Conservation (phyloP, 768 basidiomycete genomes). For the Suillus hirtellus region DNA sequence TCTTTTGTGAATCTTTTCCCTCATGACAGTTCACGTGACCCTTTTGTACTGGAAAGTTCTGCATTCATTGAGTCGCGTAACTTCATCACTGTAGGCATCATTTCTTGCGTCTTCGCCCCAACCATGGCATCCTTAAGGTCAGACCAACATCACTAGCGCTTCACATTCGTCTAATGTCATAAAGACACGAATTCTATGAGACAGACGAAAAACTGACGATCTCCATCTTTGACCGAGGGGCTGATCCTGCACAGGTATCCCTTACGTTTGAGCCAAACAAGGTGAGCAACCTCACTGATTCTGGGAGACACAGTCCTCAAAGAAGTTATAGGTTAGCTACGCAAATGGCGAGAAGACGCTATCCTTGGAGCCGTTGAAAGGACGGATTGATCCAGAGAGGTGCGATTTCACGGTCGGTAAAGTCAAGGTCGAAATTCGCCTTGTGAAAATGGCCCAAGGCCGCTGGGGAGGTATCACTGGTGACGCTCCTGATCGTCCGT, state of each 20-base stretch:
- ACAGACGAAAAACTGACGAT: conserved; percentile 73
- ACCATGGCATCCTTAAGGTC: conserved; percentile 33
- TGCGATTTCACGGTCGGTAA: conserved; percentile 72
- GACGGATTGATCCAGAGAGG: conserved; percentile 67
- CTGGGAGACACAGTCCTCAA: conserved; percentile 6
- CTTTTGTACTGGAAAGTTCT: conserved; percentile 28
- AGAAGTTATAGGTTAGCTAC: conserved; percentile 37
- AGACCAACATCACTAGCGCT: neutral
- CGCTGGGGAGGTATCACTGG: conserved; percentile 79
- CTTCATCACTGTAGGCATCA: neutral
- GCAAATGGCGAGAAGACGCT: conserved; percentile 70
- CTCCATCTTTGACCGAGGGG: conserved; percentile 78
- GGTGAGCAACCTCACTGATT: conserved; percentile 37
- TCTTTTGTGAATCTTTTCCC: neutral
- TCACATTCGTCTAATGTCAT: conserved; percentile 1
- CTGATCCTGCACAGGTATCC: conserved; percentile 61
- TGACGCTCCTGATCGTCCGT: conserved; percentile 74
- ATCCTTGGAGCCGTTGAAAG: conserved; percentile 76
- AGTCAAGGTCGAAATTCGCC: conserved; percentile 85
- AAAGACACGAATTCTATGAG: conserved; percentile 86
- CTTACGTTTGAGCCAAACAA: conserved; percentile 65
- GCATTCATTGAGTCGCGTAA: conserved; percentile 6
- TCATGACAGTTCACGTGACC: conserved; percentile 25
- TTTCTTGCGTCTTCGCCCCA: conserved; percentile 3
- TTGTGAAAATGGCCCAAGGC: conserved; percentile 65